These are phyloP conservation scores for Cutaneotrichosporon spelunceum DNA, from an alignment of 1,284 basidiomycete species.

Conservation along the genomic window DNA sequence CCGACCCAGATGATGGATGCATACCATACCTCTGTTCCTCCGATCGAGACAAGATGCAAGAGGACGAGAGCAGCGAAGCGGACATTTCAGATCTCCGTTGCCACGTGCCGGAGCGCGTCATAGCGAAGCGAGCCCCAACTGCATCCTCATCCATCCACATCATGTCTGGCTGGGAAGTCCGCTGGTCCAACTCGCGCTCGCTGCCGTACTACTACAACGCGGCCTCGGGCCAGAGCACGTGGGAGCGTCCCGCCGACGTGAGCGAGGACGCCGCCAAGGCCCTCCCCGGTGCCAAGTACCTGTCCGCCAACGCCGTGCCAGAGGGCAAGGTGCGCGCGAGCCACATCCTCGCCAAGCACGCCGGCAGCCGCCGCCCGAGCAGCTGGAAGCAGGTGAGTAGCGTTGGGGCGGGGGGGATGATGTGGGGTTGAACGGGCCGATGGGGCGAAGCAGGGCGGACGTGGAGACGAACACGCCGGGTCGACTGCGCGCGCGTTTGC, in stretches of 20 bases:
- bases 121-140: background rate
- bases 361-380: slow-evolving; percentile 76
- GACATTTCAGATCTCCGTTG: too few relatives aligned
- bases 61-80: too few relatives aligned
- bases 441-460: too few relatives aligned
- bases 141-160: background rate
- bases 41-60: too few relatives aligned
- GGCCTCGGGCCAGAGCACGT: slow-evolving; percentile 67
- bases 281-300: slow-evolving; percentile 64
- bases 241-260: slow-evolving; percentile 74
- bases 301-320: slow-evolving; percentile 35
- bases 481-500: too few relatives aligned
- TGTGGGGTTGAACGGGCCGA: too few relatives aligned
- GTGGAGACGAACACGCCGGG: too few relatives aligned
- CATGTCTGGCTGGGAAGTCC: slow-evolving; percentile 66
- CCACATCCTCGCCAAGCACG: slow-evolving; percentile 92
- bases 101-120: too few relatives aligned
- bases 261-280: slow-evolving; percentile 60
- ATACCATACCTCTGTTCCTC: too few relatives aligned
- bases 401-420: too few relatives aligned
- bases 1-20: too few relatives aligned
- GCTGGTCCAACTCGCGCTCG: slow-evolving; percentile 72
- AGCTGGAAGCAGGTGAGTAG: slow-evolving; percentile 89
- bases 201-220: slow-evolving; percentile 88
- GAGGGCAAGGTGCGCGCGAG: slow-evolving; percentile 74